Evolutionary conservation across 495 filamentous ascomycete species (phyloP), one percentile per base, ranked within the genome.

Genomic region (Penicillium goetzii): DNA sequence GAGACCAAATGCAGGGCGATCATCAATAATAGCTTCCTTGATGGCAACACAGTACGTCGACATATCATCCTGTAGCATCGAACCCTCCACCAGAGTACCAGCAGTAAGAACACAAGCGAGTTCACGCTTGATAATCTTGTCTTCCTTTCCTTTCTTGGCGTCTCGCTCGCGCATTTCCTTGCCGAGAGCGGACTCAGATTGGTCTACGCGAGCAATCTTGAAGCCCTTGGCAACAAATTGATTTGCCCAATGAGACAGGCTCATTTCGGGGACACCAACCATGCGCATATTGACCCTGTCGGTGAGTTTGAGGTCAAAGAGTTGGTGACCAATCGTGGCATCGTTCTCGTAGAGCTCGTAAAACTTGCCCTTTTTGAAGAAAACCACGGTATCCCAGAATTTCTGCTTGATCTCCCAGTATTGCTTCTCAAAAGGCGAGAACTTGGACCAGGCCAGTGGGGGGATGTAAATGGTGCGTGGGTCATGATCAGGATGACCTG

Each of bases 351-450:
- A 99, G 0, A 99, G 83, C 72, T 99, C 95, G 74, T 97, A 99
- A 77, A 99, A 99, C 73, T 99, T 99, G 62, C 95, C 95, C 79
- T 99, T 99, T 78, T 97, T 98, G 84, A 99, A 99, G 79, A 99
- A 99, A 15, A 99, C 95, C 23, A 99, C 89, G 0, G 93, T 98
- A 62, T 97, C 92, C 91, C 91, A 97, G 66, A 94, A 91, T 56
- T 97, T 97, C 76, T 92, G 90, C 81, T 99, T 99, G 75, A 99
- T 98, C 70, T 97, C 93, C 95, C 95, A 99, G 76, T 98, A 99
- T 68, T 99, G 95, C 74, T 92, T 95, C 78, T 99, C 95, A 63
- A 99, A 99, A 0, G 94, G 84, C 0, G 92, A 92, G 72, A 99
- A 97, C 4, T 89, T 85, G 0, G 74, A 76, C 85, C 86, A 92